Percentiles rank a stretch among this genome's conserved stretches.
phyloP scores from a whole-genome alignment of 2,329 filamentous ascomycete genomes.

The Botrytis cinerea region DNA sequence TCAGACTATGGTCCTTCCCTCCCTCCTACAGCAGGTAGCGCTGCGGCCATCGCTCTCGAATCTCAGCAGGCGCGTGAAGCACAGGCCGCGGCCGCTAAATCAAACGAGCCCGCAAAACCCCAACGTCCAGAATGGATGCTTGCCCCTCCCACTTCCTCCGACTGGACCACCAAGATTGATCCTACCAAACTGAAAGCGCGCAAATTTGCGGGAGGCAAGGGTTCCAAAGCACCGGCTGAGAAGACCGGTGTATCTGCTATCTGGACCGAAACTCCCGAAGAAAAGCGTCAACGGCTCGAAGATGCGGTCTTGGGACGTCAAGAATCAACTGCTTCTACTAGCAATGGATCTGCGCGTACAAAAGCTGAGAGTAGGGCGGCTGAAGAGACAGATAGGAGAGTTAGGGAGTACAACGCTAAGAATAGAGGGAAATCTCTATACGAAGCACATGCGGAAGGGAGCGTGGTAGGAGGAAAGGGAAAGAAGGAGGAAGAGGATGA shows the following conservation, averaged over 20 bases:
- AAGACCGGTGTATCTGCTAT: conserved; percentile 47
- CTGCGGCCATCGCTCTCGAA: conserved; percentile 25
- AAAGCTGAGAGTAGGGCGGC: conserved; percentile 41
- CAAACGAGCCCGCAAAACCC: conserved; percentile 46
- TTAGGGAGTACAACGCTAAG: conserved; percentile 60
- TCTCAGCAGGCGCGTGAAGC: conserved; percentile 4
- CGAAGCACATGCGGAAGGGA: conserved; percentile 51
- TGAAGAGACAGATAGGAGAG: conserved; percentile 50
- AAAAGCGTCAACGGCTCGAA: conserved; percentile 78
- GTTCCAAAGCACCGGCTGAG: conserved; percentile 47
- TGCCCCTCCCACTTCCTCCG: conserved; percentile 60
- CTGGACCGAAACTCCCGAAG: conserved; percentile 90
- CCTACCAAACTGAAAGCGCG: conserved; percentile 80
- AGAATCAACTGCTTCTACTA: conserved; percentile 28
- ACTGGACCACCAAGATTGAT: conserved; percentile 65
- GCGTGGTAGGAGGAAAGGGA: conserved; percentile 31
- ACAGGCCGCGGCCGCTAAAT: conserved; percentile 22
- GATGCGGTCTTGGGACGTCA: conserved; percentile 78
- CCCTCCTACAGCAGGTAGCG: conserved; percentile 47
- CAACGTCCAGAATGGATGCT: conserved; percentile 87
- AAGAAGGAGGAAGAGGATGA: conserved; percentile 70
- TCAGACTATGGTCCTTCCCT: conserved; percentile 63
- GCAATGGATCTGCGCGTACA: conserved; percentile 25
- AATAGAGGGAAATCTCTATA: conserved; percentile 59
- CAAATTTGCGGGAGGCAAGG: conserved; percentile 76